A percentile compares a stretch with the other conserved stretches of the same genome.
phyloP scores from a whole-genome alignment of 1,284 basidiomycete genomes.

The Ceratobasidium papillatum region DNA sequence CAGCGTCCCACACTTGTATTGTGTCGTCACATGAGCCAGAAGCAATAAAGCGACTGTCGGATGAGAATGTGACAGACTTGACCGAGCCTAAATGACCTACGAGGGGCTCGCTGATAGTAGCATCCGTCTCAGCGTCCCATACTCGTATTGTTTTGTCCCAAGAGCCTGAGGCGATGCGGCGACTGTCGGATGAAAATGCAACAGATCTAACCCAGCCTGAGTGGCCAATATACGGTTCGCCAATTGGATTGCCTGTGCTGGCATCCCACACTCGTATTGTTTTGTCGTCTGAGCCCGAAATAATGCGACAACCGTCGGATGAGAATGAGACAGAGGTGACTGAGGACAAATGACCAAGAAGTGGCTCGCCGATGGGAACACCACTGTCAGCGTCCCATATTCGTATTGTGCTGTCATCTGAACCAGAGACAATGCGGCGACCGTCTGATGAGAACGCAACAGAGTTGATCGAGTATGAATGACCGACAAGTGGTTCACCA shows the following conservation, averaged over 20 bases:
- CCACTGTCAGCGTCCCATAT: slow-evolving; percentile 19
- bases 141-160: too few relatives aligned
- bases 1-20: slow-evolving; percentile 36
- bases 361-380: not conserved
- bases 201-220: slow-evolving; percentile 19
- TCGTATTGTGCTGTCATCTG: slow-evolving; percentile 20
- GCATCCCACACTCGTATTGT: slow-evolving; percentile 38
- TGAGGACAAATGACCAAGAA: not conserved
- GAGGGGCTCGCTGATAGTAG: not conserved
- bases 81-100: not conserved
- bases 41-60: slow-evolving; percentile 12
- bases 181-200: slow-evolving; percentile 29
- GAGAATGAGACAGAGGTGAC: slow-evolving; percentile 28
- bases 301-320: not conserved
- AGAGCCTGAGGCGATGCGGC: slow-evolving; percentile 30
- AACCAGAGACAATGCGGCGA: slow-evolving; percentile 29
- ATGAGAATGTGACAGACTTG: slow-evolving; percentile 25
- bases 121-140: not conserved
- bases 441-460: slow-evolving; percentile 36
- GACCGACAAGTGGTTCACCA: slow-evolving; percentile 13
- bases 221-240: not conserved
- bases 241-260: slow-evolving; percentile 2
- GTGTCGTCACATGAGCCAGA: not conserved
- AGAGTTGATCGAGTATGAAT: not conserved
- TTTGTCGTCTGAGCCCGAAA: slow-evolving; percentile 30